phyloP scores from a whole-genome alignment of 2,329 filamentous ascomycete species.

The Fusarium vanettenii region DNA sequence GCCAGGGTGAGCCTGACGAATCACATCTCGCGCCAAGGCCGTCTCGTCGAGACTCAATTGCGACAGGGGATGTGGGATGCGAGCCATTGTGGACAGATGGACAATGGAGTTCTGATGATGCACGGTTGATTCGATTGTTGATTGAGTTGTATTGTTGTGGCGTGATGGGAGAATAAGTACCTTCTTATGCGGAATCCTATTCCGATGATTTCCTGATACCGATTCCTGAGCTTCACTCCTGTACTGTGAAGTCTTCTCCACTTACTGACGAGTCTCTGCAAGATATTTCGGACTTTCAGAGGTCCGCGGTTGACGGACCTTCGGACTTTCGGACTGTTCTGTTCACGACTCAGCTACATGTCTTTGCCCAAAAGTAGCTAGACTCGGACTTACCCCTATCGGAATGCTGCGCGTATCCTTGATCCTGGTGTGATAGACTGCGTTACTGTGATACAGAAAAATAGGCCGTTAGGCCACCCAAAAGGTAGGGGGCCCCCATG shows the following conservation, averaged over 20 bases:
- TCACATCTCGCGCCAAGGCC: slow-evolving; percentile 49
- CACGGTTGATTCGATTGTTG: background rate
- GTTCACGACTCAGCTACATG: background rate
- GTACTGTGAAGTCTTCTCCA: background rate
- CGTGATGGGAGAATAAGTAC: background rate
- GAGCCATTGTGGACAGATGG: background rate
- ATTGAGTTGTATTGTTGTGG: background rate
- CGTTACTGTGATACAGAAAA: too few species aligned
- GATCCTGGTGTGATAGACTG: background rate
- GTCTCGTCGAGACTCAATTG: slow-evolving; percentile 45
- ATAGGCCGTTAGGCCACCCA: too few species aligned
- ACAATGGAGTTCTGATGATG: background rate
- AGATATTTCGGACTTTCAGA: background rate
- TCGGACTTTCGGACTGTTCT: background rate
- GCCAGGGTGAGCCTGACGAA: slow-evolving; percentile 45
- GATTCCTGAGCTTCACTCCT: background rate
- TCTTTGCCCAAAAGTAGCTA: background rate
- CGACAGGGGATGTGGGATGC: slow-evolving; percentile 48
- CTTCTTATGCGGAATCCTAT: background rate
- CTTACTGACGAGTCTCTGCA: background rate
- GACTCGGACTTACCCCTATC: background rate
- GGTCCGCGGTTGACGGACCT: background rate
- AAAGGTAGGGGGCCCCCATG: too few species aligned
- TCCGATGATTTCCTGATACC: background rate
- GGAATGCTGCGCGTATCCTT: background rate